Percentiles rank a stretch among this genome's conserved stretches.
Conservation (phyloP, 192 early-diverging fungal genomes). For the Chytriomyces hyalinus region DNA sequence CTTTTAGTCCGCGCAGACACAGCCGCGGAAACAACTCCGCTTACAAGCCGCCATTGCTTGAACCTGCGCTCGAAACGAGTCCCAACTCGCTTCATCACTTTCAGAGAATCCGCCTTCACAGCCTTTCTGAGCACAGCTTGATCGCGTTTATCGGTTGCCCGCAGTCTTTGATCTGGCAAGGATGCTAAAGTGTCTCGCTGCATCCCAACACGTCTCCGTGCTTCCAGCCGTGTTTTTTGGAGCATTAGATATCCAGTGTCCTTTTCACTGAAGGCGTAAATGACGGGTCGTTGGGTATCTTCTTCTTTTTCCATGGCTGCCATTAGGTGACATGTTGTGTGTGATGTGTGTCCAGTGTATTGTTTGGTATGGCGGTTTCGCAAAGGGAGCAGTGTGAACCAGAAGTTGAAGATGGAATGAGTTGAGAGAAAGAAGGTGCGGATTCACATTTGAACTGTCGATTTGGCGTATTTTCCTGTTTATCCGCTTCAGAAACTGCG, state of each 20-base stretch:
- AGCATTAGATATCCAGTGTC: slow-evolving; percentile 21
- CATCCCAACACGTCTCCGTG: slow-evolving; percentile 11
- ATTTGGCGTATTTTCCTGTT: not conserved
- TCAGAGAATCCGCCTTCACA: not conserved
- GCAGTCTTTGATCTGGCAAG: too few relatives aligned
- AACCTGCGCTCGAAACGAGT: slow-evolving; percentile 8
- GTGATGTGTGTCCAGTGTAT: not conserved
- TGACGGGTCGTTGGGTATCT: not conserved
- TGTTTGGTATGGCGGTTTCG: not conserved
- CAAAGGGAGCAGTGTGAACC: not conserved
- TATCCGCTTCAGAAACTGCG: slow-evolving; percentile 10
- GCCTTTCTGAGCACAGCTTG: not conserved
- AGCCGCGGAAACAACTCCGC: not conserved
- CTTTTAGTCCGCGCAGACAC: not conserved
- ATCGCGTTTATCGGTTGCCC: slow-evolving; percentile 1
- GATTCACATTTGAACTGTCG: not conserved
- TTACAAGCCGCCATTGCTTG: not conserved
- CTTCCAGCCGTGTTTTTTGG: slow-evolving; percentile 13
- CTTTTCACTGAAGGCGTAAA: slow-evolving; percentile 24
- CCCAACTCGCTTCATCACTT: slow-evolving; percentile 3
- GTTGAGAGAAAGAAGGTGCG: not conserved
- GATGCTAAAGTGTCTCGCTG: not conserved
- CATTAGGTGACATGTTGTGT: slow-evolving; percentile 8
- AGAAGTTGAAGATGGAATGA: too few relatives aligned
- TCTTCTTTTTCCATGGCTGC: not conserved